Base-by-base conservation (phyloP, 306 rosid species). In the Acacia melanoxylon region DNA sequence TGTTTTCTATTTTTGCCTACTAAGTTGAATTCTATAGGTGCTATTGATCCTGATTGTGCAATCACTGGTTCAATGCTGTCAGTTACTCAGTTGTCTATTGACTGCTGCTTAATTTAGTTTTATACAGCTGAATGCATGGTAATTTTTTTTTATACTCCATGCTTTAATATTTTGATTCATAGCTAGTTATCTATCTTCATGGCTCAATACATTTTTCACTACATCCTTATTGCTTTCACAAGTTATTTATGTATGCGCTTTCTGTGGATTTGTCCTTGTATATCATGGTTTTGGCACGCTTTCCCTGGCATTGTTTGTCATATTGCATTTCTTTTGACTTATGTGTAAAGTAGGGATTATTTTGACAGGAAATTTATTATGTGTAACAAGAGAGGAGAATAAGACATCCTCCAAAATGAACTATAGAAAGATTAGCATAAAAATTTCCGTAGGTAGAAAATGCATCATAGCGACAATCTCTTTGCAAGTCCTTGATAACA, bases 1-100 rank as follows among this genome's bases (percentile, higher is more conserved):
- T 46, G 49, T 48, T 79, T 19, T 76, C 72, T 74, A 45, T 48
- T 82, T 75, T 45, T 72, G 33, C 74, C 33, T 25, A 48, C 37
- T 44, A 22, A 83, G 45, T n/a, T 74, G n/a, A 65, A 81, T 14
- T 72, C 41, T 69, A 44, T 31, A 40, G 46, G 46, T 41, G 40
- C 76, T 63, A 69, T 68, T 69, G 69, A 49, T 78, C 40, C 58
- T n/a, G 54, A 61, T 45, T 49, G 56, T 78, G 70, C 58, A 82
- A 61, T 51, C 40, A 42, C 71, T 79, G 52, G 17, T 62, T 65
- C 72, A 27, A 45, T 76, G n/a, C 16, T 37, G 16, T 14, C 69
- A 74, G 51, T 71, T 5, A 40, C 16, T 6, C 69, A 68, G 68
- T 63, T 10, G 40, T 24, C 54, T 37, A 22, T 66, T n/a, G 22